Conservation (phyloP, 768 basidiomycete species). For the Lactarius pseudohatsudake region DNA sequence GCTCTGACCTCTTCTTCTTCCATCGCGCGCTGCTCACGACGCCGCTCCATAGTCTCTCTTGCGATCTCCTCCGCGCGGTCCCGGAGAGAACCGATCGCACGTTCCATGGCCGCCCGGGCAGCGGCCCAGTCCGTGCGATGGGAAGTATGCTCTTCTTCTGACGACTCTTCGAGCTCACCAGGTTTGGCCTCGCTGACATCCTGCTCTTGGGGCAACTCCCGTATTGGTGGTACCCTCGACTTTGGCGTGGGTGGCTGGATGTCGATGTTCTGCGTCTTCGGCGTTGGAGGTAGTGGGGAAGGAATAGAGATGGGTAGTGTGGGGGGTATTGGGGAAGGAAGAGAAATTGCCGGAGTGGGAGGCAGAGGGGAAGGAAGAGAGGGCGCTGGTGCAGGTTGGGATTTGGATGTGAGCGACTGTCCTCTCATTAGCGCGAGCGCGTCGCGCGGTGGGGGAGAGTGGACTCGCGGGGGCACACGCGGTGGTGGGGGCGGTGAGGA, state of each 20-base stretch:
- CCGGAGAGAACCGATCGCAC: conserved; percentile 18
- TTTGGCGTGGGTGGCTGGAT: neutral
- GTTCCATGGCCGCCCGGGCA: conserved; percentile 24
- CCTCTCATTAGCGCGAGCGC: conserved; percentile 26
- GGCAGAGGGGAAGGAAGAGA: neutral
- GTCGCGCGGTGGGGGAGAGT: conserved; percentile 24
- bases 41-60: conserved; percentile 22
- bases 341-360: neutral
- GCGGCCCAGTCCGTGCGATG: conserved; percentile 22
- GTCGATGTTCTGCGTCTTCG: conserved; percentile 1
- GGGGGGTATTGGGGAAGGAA: neutral
- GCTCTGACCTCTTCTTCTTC: conserved; percentile 18
- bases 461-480: conserved; percentile 21
- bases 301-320: neutral
- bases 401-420: conserved; percentile 21
- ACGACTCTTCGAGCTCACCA: conserved; percentile 17
- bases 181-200: conserved; percentile 25
- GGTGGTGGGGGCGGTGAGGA: conserved; percentile 16
- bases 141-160: conserved; percentile 4
- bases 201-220: conserved; percentile 13
- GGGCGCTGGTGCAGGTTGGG: conserved; percentile 1
- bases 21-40: conserved; percentile 11
- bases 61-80: conserved; percentile 20
- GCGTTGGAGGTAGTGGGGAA: neutral
- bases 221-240: neutral